Conservation (phyloP, 2,329 filamentous ascomycete species). For the Penicillium janthinellum region DNA sequence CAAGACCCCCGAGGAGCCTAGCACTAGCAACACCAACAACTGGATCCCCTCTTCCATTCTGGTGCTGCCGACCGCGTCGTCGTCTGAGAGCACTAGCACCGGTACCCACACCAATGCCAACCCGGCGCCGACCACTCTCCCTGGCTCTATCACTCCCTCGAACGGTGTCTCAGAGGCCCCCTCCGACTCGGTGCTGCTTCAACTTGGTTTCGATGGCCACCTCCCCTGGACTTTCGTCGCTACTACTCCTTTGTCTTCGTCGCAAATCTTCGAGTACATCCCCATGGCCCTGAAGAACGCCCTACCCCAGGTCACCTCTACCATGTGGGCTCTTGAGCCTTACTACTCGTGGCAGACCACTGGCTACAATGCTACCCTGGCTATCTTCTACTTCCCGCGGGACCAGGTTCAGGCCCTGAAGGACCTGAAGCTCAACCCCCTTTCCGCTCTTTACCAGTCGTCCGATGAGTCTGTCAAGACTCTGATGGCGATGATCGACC, state of each 20-base stretch:
- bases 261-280: slow-evolving; percentile 81
- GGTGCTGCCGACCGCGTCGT: slow-evolving; percentile 14
- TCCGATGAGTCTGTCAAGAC: slow-evolving; percentile 65
- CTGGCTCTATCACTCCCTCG: slow-evolving; percentile 73
- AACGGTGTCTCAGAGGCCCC: slow-evolving; percentile 60
- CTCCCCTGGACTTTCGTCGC: slow-evolving; percentile 86
- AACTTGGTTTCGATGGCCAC: slow-evolving; percentile 78
- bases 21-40: slow-evolving; percentile 26
- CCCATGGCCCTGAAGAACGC: slow-evolving; percentile 71
- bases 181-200: slow-evolving; percentile 69
- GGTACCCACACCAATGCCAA: slow-evolving; percentile 42
- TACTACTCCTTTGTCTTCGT: slow-evolving; percentile 68
- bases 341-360: slow-evolving; percentile 68
- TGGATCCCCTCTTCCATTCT: slow-evolving; percentile 29
- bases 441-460: slow-evolving; percentile 75
- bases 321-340: slow-evolving; percentile 72
- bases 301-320: slow-evolving; percentile 58
- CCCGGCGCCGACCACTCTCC: slow-evolving; percentile 64
- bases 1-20: slow-evolving; percentile 33
- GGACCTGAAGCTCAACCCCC: slow-evolving; percentile 69
- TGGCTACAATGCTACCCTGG: slow-evolving; percentile 80
- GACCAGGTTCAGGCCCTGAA: slow-evolving; percentile 68
- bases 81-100: slow-evolving; percentile 13
- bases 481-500: slow-evolving; percentile 80
- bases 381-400: slow-evolving; percentile 73